Percentiles rank a stretch among this genome's conserved stretches.
Evolutionary conservation across 768 basidiomycete species (phyloP).

Genomic region (Tephrocybe sp.): DNA sequence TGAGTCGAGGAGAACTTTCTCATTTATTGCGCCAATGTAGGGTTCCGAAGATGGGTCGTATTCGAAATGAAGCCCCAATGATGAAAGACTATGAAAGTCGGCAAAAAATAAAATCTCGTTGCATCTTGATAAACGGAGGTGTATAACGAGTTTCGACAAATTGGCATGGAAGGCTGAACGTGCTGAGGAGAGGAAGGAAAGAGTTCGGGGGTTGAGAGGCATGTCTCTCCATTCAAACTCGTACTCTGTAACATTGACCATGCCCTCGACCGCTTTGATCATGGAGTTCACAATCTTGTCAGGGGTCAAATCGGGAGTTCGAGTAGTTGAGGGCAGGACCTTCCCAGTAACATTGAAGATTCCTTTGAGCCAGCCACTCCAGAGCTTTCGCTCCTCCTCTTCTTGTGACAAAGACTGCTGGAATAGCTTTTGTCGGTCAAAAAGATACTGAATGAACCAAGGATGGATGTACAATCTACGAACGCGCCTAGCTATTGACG

Average conservation of each 20-base stretch:
- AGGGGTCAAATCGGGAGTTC: neutral
- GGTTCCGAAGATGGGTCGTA: slow-evolving; percentile 17
- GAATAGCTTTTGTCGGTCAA: slow-evolving; percentile 19
- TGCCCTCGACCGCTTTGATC: slow-evolving; percentile 29
- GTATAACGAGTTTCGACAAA: slow-evolving; percentile 31
- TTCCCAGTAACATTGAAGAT: neutral
- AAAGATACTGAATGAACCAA: slow-evolving; percentile 37
- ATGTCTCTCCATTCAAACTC: slow-evolving; percentile 38
- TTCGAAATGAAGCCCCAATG: slow-evolving; percentile 33
- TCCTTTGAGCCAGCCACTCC: neutral
- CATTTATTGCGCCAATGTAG: slow-evolving; percentile 1
- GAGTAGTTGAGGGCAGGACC: neutral
- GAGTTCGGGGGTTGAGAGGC: slow-evolving; percentile 25
- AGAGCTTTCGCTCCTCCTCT: neutral
- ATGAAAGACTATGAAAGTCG: slow-evolving; percentile 28
- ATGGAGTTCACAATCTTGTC: slow-evolving; percentile 26
- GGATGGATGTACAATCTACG: slow-evolving; percentile 31
- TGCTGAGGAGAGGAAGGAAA: slow-evolving; percentile 25
- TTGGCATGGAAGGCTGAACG: slow-evolving; percentile 25
- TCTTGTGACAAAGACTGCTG: neutral
- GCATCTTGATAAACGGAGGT: slow-evolving; percentile 30
- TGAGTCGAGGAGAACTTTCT: slow-evolving; percentile 17
- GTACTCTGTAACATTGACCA: slow-evolving; percentile 30
- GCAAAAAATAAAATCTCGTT: slow-evolving; percentile 24
- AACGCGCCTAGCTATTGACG: slow-evolving; percentile 30